Evolutionary conservation across 768 basidiomycete species (phyloP), one percentile per base, ranked within the genome.

Genomic region (Rhodotorula taiwanensis): DNA sequence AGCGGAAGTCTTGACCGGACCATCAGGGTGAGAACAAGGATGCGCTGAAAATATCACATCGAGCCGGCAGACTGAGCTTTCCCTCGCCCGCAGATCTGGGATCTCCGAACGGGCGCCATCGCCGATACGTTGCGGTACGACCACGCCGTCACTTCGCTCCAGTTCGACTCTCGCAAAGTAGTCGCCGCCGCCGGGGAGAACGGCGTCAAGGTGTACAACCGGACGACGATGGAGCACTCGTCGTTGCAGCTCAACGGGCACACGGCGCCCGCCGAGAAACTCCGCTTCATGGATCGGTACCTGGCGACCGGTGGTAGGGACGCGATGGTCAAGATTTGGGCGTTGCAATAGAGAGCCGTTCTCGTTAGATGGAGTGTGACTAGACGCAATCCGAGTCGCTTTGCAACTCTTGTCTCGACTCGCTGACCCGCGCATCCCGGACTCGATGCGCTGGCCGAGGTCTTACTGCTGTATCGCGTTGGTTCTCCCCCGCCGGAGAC

Each of bases 241-340:
- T 82, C 86, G 31, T 76, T 99, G 50, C 75, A 81, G 48, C 89
- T 87, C 9, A 98, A 97, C 74, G 95, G 95, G n/a, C 95, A 99
- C 76, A 88, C 82, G 23, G 84, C 83, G 65, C 93, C 94, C 1
- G 86, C 86, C 33, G 89, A 92, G 77, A 82, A 82, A 68, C 79
- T 98, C 66, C 83, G 95, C 52, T 98, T 94, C 77, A 94, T 95
- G 86, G 95, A 98, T 76, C 84, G 87, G 52, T 99, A 95, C 77
- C 80, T 97, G 50, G 85, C 89, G 33, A 88, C 88, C 14, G 95
- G 95, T 39, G 91, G 86, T 53, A 83, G 87, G 55, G 95, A 98
- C 52, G 64, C 60, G 44, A 63, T 55, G 10, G 69, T 70, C 51
- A 70, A 70, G 52, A 39, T 70, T 13, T 70, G 69, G 69, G 63